Percentiles rank a stretch among this genome's conserved stretches.
These are phyloP conservation scores for Pelagophyceae sp. DNA, from an alignment of 352 stramenopile genomes.

Conservation along the genomic window DNA sequence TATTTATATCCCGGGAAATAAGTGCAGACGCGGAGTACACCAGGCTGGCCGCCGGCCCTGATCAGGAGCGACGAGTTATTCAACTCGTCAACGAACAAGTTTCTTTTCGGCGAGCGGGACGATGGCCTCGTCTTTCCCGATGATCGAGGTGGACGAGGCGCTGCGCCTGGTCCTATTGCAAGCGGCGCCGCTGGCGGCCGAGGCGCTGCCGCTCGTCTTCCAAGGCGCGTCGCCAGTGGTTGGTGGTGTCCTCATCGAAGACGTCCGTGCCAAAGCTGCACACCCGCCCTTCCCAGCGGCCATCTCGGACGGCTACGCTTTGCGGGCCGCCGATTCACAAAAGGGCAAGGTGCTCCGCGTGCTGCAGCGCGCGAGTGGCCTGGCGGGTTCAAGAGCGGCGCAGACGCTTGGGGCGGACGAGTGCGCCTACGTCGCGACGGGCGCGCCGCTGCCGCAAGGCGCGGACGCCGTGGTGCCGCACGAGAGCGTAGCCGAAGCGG, in stretches of 20 bases:
- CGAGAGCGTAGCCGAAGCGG: constrained; percentile 65
- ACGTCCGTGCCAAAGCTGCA: constrained; percentile 56
- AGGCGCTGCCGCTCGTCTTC: background rate
- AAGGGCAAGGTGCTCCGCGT: background rate
- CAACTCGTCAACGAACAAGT: too few relatives aligned
- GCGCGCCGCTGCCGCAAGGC: constrained; percentile 69
- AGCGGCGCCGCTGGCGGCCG: constrained; percentile 32
- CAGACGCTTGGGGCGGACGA: constrained; percentile 47
- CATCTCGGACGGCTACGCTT: constrained; percentile 96
- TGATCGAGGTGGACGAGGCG: constrained; percentile 47
- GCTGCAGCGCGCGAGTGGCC: constrained; percentile 11
- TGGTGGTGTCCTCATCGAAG: constrained; percentile 34
- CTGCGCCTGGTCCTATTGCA: constrained; percentile 44
- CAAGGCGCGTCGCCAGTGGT: background rate
- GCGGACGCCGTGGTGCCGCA: constrained; percentile 86
- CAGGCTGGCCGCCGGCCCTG: too few relatives aligned
- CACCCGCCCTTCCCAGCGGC: constrained; percentile 86
- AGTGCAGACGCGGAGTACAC: too few relatives aligned
- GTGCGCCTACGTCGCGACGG: constrained; percentile 87
- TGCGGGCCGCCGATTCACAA: constrained; percentile 46
- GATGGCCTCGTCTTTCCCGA: constrained; percentile 32
- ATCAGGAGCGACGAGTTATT: too few relatives aligned
- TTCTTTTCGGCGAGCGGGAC: too few relatives aligned
- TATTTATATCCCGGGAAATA: too few relatives aligned
- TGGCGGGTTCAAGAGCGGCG: too few relatives aligned